These are phyloP conservation scores for Delonix regia DNA, from an alignment of 306 rosid genomes.

Conservation along the genomic window DNA sequence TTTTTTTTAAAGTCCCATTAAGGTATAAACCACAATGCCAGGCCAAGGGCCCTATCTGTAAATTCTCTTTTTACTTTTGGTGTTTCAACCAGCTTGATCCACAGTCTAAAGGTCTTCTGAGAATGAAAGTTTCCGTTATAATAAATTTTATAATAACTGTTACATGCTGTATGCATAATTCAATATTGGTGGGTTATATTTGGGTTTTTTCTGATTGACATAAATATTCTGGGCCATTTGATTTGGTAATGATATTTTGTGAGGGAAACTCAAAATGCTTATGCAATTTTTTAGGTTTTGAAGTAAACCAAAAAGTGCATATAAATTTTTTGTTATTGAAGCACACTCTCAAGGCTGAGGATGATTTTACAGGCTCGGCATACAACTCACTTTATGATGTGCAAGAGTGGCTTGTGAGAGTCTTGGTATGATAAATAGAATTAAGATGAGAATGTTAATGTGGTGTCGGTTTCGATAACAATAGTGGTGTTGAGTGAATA, in stretches of 20 bases:
- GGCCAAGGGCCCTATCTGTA: background rate
- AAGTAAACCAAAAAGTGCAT: too few relatives aligned
- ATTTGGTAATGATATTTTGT: too few relatives aligned
- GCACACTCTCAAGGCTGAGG: too few relatives aligned
- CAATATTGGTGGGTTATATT: background rate
- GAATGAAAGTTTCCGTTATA: background rate
- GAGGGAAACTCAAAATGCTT: too few relatives aligned
- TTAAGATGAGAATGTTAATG: background rate
- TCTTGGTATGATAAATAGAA: too few relatives aligned
- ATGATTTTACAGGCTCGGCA: too few relatives aligned
- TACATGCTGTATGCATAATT: too few relatives aligned
- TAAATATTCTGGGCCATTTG: conserved; percentile 1
- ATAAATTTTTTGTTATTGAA: too few relatives aligned
- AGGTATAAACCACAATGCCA: background rate
- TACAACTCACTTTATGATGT: too few relatives aligned
- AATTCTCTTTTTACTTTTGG: background rate
- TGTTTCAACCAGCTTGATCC: conserved; percentile 6
- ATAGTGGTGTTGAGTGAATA: background rate
- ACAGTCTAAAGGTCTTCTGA: background rate
- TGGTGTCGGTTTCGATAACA: background rate
- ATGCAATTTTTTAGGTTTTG: too few relatives aligned
- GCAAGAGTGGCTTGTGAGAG: too few relatives aligned
- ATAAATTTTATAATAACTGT: too few relatives aligned
- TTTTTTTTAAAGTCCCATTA: background rate
- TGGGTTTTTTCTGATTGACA: background rate